Conservation (phyloP, 228 moss, liverwort and hornwort genomes). For the Sphagnum fallax region DNA sequence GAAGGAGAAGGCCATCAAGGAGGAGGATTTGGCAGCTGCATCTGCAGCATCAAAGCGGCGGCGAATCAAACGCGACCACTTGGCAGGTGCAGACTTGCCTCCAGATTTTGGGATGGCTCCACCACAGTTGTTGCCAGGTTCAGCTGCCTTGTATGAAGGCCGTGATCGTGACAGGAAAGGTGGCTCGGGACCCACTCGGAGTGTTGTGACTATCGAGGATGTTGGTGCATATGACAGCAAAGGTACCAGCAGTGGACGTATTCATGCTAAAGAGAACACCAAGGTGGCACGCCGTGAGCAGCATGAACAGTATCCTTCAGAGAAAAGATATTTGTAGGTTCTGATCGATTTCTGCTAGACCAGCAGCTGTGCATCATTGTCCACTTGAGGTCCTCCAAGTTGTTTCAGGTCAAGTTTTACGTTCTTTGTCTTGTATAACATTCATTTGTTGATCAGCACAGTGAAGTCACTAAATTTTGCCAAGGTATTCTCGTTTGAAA, state of each 20-base stretch:
- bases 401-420: not conserved
- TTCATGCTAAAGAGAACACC: constrained; percentile 69
- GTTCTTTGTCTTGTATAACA: too few species aligned
- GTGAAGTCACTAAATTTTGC: not conserved
- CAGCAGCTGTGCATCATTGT: not conserved
- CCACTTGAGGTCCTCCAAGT: not conserved
- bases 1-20: constrained; percentile 67
- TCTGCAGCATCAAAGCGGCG: constrained; percentile 80
- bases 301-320: constrained; percentile 86
- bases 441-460: not conserved
- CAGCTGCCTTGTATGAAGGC: constrained; percentile 57
- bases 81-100: constrained; percentile 44
- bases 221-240: constrained; percentile 55
- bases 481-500: not conserved
- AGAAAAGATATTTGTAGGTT: not conserved
- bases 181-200: constrained; percentile 38
- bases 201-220: constrained; percentile 71
- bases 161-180: constrained; percentile 87
- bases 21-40: constrained; percentile 67
- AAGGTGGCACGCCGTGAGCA: constrained; percentile 69
- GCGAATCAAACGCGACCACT: constrained; percentile 73
- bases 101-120: constrained; percentile 48
- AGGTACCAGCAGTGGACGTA: constrained; percentile 69
- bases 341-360: not conserved
- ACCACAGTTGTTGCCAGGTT: constrained; percentile 33